These are phyloP conservation scores for Graphilbum fragrans DNA, from an alignment of 2,329 filamentous ascomycete species.

Conservation along the genomic window DNA sequence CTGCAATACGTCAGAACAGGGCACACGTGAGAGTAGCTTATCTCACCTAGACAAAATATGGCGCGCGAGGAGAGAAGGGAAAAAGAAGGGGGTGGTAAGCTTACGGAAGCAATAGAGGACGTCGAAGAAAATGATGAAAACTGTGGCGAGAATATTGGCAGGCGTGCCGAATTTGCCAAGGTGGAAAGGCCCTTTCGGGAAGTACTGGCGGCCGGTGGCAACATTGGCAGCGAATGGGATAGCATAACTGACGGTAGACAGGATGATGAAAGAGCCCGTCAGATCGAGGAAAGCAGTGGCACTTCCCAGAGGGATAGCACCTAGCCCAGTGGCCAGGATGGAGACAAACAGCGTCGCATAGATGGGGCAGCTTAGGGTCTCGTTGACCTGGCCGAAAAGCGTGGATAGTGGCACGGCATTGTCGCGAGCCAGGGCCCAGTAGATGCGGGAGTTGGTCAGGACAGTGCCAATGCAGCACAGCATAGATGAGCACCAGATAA, in stretches of 20 bases:
- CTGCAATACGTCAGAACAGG: constrained; percentile 11
- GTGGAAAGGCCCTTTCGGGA: constrained; percentile 39
- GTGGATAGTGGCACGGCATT: constrained; percentile 44
- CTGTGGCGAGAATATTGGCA: constrained; percentile 35
- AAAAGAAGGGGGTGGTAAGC: constrained; percentile 11
- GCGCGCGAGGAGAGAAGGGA: not conserved
- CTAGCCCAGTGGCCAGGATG: constrained; percentile 36
- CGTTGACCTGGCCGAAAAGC: constrained; percentile 40
- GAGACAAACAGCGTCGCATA: constrained; percentile 44
- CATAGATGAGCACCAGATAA: constrained; percentile 32
- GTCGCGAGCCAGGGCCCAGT: constrained; percentile 44
- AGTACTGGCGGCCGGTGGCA: constrained; percentile 34
- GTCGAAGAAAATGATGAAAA: constrained; percentile 42
- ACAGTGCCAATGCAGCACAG: constrained; percentile 38
- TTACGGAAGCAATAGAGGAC: constrained; percentile 50
- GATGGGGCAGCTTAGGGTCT: constrained; percentile 43
- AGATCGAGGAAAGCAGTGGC: constrained; percentile 43
- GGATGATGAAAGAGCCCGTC: constrained; percentile 44
- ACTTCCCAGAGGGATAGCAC: constrained; percentile 43
- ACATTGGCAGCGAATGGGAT: constrained; percentile 37
- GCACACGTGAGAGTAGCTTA: too few species aligned
- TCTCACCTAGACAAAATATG: too few species aligned
- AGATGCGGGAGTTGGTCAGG: constrained; percentile 27
- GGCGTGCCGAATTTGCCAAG: constrained; percentile 36
- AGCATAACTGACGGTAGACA: constrained; percentile 42